Evolutionary conservation across 768 basidiomycete species (phyloP), one percentile per base, ranked within the genome.

Genomic region (Xerocomus spinulosus): DNA sequence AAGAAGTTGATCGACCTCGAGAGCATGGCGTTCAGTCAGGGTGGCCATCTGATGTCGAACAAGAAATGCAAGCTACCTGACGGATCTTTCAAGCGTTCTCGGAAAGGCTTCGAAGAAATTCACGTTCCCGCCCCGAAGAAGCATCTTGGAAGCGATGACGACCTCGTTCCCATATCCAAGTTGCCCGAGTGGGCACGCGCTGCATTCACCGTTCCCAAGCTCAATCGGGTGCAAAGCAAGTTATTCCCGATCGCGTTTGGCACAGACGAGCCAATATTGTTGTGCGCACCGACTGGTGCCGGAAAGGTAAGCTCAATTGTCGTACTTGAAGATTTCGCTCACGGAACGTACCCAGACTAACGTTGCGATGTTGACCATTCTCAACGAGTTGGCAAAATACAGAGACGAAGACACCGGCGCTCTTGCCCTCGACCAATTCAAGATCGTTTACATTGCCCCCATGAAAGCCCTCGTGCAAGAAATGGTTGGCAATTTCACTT

Each of bases 381-480:
- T 99, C 21, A 88, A 92, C 63, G 92, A 96, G 59, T 79, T 99
- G 20, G 71, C 77, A 28, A 95, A 96, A 60, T 83, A 87, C 66
- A 83, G 92, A n/a, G 81, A 94, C 60, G 85, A 87, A 36, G 75
- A 74, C 15, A 87, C 88, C 0, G 90, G 90, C 30, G 67, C 70
- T 9, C 88, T 96, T 60, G 89, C 92, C 60, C 77, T 93, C 28
- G 85, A 89, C 52, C 73, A 87, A 0, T 96, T 98, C 81, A 99
- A 99, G 71, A 87, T 96, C 46, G 83, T 99, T 56, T 99, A 98
- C 65, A 82, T 99, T 43, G 95, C 96, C 0, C 96, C 95, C 4
- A 99, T 99, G 96, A 99, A 99, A 68, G 96, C 95, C 3, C 80
- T 99, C 48, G 95, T 99, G 0, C 95, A 98, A 63, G 96, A 99